Evolutionary conservation across 2,329 filamentous ascomycete species (phyloP), one percentile per base, ranked within the genome.

Genomic region (Cryphonectria naterciae): DNA sequence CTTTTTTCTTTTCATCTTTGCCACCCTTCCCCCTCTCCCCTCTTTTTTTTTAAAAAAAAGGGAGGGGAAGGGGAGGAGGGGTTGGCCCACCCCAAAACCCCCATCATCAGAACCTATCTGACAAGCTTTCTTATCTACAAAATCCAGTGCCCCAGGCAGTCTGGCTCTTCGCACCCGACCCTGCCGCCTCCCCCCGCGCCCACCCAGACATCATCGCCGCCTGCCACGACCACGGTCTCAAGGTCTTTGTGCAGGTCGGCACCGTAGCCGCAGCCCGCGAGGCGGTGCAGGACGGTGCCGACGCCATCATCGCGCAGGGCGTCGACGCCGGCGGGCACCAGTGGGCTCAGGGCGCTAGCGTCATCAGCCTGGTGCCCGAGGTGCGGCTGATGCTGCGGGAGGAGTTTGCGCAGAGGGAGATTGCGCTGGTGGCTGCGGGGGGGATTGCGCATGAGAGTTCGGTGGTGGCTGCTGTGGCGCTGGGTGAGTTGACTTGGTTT

Each of bases 291-390:
- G 80, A 84, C 32, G 85, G 84, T 0, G 80, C 87, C 0, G 88
- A 92, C 74, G 87, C 87, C 39, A 75, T 92, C 1, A 87, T 92
- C 8, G 83, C 88, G 6, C 90, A 92, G 78, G 89, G 90, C 2
- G 82, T 84, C 7, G 90, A 92, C 78, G 89, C 89, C 0, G 89
- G 89, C 10, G 90, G 90, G 0, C 89, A 92, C 76, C 89, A 90
- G 73, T 85, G 87, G 61, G 81, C 82, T 0, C 79, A 80, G 32
- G 88, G 86, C 4, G 84, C 86, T 2, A 84, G 88, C 7, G 79
- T 91, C 2, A 78, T 91, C 4, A 81, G 84, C 2, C 78, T 92
- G 4, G 77, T 92, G 52, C 88, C 88, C 0, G 89, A 91, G 79
- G 83, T 89, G 11, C 79, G 78, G 64, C 83, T 85, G 70, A 81